Evolutionary conservation across 2,329 filamentous ascomycete genomes (phyloP), one percentile per base, ranked within the genome.

Genomic region (Sclerotinia trifoliorum): DNA sequence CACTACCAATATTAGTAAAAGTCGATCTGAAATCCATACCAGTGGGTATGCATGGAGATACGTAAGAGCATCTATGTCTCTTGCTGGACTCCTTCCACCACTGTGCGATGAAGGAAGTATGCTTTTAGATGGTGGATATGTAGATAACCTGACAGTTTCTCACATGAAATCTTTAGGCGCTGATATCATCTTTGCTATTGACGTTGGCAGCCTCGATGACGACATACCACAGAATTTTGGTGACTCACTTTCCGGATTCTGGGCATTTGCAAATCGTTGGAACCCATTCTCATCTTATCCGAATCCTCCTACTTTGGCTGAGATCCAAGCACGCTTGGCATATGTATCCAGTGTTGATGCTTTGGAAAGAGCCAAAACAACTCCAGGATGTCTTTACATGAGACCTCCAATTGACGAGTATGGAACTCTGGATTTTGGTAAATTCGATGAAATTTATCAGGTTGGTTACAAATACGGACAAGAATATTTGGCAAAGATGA

Each of bases 41-140:
- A 95, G 91, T 70, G 95, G 95, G 19, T 99, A 99, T 76, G 94
- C 95, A 0, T 99, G 95, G 95, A 88, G 96, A 54, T 99, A 99
- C 75, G 92, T 99, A 32, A 87, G 95, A 57, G 95, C 95, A 0
- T 97, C 93, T 15, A 99, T 99, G 95, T 96, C 94, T 1, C 85
- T 99, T 5, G 95, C 95, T 0, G 95, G 96, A 2, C 81, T 99
- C 13, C 83, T 99, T 8, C 96, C 96, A 17, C 95, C 95, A 0
- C 86, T 99, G 26, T 99, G 95, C 76, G 95, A 99, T 76, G 94
- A 99, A 76, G 95, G 96, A 32, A 94, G 90, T 81, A 96, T 99
- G 93, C 84, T 99, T 2, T 85, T 99, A 0, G 95, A 99, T 75
- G 95, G 95, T 54, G 95, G 95, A 21, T 99, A 99, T 78, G 90